Conservation (phyloP, 768 basidiomycete species). For the Cubamyces sp. region DNA sequence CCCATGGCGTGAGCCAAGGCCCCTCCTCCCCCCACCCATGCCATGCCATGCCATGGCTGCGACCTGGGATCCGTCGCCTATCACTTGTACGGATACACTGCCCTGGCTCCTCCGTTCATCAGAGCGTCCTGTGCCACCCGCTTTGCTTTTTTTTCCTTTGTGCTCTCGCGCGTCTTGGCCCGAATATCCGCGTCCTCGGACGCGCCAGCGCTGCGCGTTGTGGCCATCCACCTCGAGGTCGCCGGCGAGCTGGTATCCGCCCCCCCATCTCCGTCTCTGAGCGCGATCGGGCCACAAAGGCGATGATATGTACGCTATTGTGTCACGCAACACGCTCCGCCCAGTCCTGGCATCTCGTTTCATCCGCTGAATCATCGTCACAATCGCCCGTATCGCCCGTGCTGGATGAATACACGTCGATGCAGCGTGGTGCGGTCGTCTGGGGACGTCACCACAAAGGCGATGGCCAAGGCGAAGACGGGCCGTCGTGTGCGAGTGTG, state of each 20-base stretch:
- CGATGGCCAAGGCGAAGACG: background rate
- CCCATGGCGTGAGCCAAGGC: background rate
- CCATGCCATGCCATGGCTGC: background rate
- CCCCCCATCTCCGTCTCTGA: slow-evolving; percentile 2
- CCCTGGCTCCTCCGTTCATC: background rate
- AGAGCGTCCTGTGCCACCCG: slow-evolving; percentile 1
- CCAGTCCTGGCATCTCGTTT: background rate
- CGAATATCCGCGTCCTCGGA: slow-evolving; percentile 4
- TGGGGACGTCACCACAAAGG: background rate
- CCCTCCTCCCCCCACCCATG: too few species aligned
- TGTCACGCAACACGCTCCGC: slow-evolving; percentile 4
- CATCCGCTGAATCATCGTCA: background rate
- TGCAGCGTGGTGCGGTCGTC: background rate
- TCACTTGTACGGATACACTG: slow-evolving; percentile 3
- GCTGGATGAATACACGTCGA: too few species aligned
- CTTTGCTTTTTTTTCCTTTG: slow-evolving; percentile 1
- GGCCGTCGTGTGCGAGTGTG: background rate
- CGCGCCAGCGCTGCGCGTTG: slow-evolving; percentile 2
- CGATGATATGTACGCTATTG: slow-evolving; percentile 13
- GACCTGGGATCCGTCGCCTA: slow-evolving; percentile 7
- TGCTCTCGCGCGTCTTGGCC: slow-evolving; percentile 2
- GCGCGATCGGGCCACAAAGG: slow-evolving; percentile 18
- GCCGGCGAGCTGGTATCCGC: background rate
- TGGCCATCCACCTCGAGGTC: slow-evolving; percentile 8
- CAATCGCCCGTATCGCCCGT: too few species aligned